Percentiles rank a stretch among this genome's conserved stretches.
Evolutionary conservation across 1,284 basidiomycete genomes (phyloP).

Genomic region (Chondrostereum purpureum): DNA sequence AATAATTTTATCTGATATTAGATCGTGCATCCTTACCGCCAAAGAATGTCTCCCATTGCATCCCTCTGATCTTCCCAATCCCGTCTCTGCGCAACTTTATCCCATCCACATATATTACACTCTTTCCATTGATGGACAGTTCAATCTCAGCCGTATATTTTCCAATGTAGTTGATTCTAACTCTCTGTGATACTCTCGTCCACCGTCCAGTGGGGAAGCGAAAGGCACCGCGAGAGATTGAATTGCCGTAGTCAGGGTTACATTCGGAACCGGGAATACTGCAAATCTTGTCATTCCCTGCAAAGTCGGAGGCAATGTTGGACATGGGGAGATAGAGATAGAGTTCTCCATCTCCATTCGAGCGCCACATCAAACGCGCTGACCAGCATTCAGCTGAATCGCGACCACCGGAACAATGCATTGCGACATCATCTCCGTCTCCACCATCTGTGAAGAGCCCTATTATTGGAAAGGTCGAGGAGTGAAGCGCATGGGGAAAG

Average conservation of each 20-base stretch:
- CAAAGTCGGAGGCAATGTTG: background rate
- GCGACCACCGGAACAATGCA: background rate
- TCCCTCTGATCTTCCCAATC: slow-evolving; percentile 9
- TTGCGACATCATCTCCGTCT: background rate
- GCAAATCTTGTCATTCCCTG: background rate
- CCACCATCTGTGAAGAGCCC: slow-evolving; percentile 1
- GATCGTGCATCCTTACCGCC: background rate
- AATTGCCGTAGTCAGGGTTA: background rate
- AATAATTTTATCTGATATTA: no score
- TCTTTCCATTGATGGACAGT: slow-evolving; percentile 1
- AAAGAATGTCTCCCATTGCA: slow-evolving; percentile 3
- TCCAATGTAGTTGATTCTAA: background rate
- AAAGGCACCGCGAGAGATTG: background rate
- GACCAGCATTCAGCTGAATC: background rate
- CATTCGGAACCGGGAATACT: background rate
- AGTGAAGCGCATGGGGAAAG: background rate
- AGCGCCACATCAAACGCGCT: background rate
- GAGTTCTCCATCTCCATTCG: background rate
- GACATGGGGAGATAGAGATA: slow-evolving; percentile 2
- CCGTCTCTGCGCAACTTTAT: slow-evolving; percentile 31
- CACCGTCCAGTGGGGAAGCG: background rate
- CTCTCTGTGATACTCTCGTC: background rate
- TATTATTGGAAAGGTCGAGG: background rate
- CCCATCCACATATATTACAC: slow-evolving; percentile 1
- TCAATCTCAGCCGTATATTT: background rate